Evolutionary conservation across 106 monocot genomes (phyloP), one percentile per base, ranked within the genome.

Genomic region (Apostasia shenzhenica): DNA sequence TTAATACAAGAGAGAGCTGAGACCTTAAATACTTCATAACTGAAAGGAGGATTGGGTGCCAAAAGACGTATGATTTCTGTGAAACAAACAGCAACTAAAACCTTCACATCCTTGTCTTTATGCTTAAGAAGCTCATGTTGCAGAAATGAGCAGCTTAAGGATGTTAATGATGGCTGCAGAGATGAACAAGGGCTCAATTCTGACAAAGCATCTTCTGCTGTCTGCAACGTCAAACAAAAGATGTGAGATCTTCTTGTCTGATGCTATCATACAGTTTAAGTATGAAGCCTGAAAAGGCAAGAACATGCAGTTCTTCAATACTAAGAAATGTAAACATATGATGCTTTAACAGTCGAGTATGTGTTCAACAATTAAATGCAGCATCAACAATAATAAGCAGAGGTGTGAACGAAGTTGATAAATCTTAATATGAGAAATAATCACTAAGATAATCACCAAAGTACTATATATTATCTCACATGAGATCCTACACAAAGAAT

Each of bases 81-180:
- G 63, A 84, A 81, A 73, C 95, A 95, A 53, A 72, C 86, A 44
- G 88, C 91, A 75, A 86, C 74, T 46, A 91, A 56, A 71, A 95
- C 74, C 72, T 72, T 86, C 14, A 95, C 84, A 61, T 95, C 95
- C 72, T 89, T 91, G 69, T 95, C 95, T 77, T 83, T 95, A 58
- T 92, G 86, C 26, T 79, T 73, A 57, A 89, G 76, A 54, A 95
- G 60, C 66, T 75, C 77, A 42, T 72, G 81, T 77, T 92, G 79
- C 48, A 77, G 70, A 7, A 95, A 62, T 59, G 86, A 81, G 3
- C 67, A 61, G 46, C 47, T 81, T 63, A 95, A 65, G 7, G 82
- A 80, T 10, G 38, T 63, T 71, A 95, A 59, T 59, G 70, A 62
- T 14, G 3, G 26, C 53, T 81, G 67, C 50, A 86, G 61, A 54